Base-by-base conservation (phyloP, 441 rosid species). In the Mallotus repandus region DNA sequence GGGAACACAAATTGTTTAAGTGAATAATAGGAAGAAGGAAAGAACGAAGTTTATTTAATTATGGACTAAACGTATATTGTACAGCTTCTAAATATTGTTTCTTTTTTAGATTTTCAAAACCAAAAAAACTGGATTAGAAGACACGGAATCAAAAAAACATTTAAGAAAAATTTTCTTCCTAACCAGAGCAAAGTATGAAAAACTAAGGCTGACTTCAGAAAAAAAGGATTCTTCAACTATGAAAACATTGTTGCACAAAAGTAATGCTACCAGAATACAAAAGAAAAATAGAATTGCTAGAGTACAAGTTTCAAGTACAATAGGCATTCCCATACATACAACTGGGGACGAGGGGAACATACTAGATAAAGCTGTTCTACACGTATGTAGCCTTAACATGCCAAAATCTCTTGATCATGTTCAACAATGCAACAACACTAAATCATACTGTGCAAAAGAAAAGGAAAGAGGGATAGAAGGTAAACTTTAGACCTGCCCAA, bases 401-500 rank as follows among this genome's bases (percentile, higher is more conserved):
- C 25, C 49, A 65, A 73, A 32, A 60, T 15, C 29, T 21, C 2
- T 21, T 41, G 9, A 1, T 9, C 16, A 12, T 25, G 4, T 55
- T 67, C n/a, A 32, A 2, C 55, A 49, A 25, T 25, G 29, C 70
- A 72, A 48, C 56, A 74, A 73, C 38, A 29, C 32, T 22, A 25
- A 66, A 29, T 29, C 32, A 29, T 29, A 41, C 15, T 22, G 18
- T 15, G 73, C 70, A 25, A 49, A 3, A 41, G 56, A 29, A 29
- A 29, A 29, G 67, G 53, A 61, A 53, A 61, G 16, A 48, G 25
- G 52, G 65, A 63, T 52, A 55, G 65, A 63, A 53, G 52, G 60
- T 61, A 52, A n/a, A 72, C 64, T 58, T 43, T 76, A 75, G 83
- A 81, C 99, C 97, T 96, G 99, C 73, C 97, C 99, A 60, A 91